Conservation (phyloP, 2,329 filamentous ascomycete genomes). For the Colletotrichum sidae region DNA sequence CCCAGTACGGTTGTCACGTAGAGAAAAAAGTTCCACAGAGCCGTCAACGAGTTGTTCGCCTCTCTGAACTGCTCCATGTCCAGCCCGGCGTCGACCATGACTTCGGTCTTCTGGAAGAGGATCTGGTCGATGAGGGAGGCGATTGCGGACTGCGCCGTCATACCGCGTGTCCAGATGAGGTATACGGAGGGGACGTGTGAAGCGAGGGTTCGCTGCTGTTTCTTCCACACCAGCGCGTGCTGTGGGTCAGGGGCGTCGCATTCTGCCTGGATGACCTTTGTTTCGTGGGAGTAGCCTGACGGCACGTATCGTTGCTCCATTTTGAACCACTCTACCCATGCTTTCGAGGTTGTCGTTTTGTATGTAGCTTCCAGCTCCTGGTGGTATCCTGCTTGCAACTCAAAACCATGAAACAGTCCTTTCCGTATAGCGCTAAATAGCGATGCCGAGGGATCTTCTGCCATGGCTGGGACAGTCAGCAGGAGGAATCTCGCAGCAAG, state of each 20-base stretch:
- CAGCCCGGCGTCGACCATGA: conserved; percentile 38
- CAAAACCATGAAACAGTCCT: conserved; percentile 41
- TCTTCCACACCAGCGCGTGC: conserved; percentile 43
- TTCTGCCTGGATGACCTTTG: conserved; percentile 41
- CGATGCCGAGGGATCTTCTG: conserved; percentile 23
- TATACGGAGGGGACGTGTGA: conserved; percentile 41
- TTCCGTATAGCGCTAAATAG: conserved; percentile 39
- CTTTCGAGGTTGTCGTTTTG: conserved; percentile 41
- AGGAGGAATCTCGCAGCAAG: neutral
- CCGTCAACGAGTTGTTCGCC: conserved; percentile 37
- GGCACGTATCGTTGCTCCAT: conserved; percentile 43
- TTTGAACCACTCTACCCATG: conserved; percentile 43
- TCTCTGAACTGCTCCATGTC: conserved; percentile 39
- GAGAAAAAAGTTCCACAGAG: conserved; percentile 41
- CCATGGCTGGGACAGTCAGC: conserved; percentile 25
- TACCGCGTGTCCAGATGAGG: conserved; percentile 44
- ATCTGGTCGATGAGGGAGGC: conserved; percentile 43
- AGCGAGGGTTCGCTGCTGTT: conserved; percentile 39
- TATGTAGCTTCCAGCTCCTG: conserved; percentile 42
- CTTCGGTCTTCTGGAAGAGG: conserved; percentile 42
- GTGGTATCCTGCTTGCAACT: conserved; percentile 42
- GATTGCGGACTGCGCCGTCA: conserved; percentile 43
- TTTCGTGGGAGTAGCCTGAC: conserved; percentile 37
- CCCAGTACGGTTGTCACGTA: conserved; percentile 38
- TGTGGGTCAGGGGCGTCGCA: conserved; percentile 46